phyloP scores from a whole-genome alignment of 148 eudicot genomes.

The Camellia lanceoleosa region DNA sequence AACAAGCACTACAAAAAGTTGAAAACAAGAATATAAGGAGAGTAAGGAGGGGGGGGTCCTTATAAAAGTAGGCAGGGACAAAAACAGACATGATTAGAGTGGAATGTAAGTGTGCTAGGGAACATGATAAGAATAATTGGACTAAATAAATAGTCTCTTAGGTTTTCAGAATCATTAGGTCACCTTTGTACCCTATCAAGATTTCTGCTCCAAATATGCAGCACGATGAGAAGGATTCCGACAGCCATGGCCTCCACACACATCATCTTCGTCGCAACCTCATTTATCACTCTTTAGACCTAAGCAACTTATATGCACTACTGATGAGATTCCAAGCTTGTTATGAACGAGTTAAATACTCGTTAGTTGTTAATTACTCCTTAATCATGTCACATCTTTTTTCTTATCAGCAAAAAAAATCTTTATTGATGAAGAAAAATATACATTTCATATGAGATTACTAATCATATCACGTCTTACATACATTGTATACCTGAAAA shows the following conservation, averaged over 20 bases:
- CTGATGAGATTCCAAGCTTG: background rate
- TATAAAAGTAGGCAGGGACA: slow-evolving; percentile 18
- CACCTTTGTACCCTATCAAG: background rate
- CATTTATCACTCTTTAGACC: too few species aligned
- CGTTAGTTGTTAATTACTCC: background rate
- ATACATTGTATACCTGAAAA: background rate
- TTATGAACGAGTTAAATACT: too few species aligned
- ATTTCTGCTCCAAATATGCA: background rate
- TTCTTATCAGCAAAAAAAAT: too few species aligned
- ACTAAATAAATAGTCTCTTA: background rate
- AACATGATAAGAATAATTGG: slow-evolving; percentile 25
- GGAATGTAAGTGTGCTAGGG: slow-evolving; percentile 30
- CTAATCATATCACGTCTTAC: background rate
- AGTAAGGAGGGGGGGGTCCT: background rate
- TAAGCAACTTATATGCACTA: too few species aligned
- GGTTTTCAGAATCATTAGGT: background rate
- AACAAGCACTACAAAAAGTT: background rate
- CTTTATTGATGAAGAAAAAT: too few species aligned
- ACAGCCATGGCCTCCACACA: background rate
- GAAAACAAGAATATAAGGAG: background rate
- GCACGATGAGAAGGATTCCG: slow-evolving; percentile 1
- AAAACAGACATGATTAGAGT: slow-evolving; percentile 23
- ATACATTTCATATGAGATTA: too few species aligned
- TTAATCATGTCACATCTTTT: background rate
- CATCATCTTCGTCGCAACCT: too few species aligned